Evolutionary conservation across 768 basidiomycete genomes (phyloP).

Genomic region (Calocera viscosa): DNA sequence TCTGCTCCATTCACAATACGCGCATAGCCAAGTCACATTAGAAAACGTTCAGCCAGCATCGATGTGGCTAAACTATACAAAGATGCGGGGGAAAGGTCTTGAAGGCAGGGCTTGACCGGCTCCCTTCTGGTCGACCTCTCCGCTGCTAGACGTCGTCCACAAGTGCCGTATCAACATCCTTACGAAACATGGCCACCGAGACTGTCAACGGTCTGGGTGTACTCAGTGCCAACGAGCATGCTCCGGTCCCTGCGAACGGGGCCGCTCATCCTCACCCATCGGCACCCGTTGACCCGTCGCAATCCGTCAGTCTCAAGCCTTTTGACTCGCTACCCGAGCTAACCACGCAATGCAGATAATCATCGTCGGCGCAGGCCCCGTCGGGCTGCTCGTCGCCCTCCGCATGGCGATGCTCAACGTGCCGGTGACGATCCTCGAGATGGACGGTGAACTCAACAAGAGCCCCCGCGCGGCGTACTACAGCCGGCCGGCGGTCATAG

Average conservation of each 20-base stretch:
- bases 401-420: conserved; percentile 2
- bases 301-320: neutral
- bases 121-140: too few species aligned
- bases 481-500: neutral
- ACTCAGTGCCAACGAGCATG: neutral
- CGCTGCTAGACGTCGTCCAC: neutral
- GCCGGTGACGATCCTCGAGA: neutral
- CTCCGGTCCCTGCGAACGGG: neutral
- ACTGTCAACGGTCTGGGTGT: neutral
- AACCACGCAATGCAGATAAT: neutral
- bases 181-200: neutral
- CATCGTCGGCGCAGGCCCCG: conserved; percentile 3
- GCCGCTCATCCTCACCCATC: neutral
- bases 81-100: too few species aligned
- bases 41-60: neutral
- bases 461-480: neutral
- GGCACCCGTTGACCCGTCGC: neutral
- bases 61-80: too few species aligned
- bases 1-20: neutral
- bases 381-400: neutral
- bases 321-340: neutral
- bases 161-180: neutral
- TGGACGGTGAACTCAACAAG: neutral
- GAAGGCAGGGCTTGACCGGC: too few species aligned
- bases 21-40: neutral